Evolutionary conservation across 352 stramenopile genomes (phyloP), one percentile per base, ranked within the genome.

Genomic region (Phytopythium vexans): DNA sequence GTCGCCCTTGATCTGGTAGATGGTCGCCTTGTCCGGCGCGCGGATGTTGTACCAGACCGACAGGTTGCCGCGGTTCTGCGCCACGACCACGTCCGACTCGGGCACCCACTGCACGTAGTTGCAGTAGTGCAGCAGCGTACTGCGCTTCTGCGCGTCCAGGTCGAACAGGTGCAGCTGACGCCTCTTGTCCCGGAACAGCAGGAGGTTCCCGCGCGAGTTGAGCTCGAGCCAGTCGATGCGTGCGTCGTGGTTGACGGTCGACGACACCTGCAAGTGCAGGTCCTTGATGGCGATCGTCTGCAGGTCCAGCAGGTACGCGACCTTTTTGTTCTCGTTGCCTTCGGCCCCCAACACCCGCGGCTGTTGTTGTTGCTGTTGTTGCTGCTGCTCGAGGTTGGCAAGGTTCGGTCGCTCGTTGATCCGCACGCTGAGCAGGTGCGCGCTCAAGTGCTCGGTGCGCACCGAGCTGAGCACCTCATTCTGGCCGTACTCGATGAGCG

Each of bases 31-130:
- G 57, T 98, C 92, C 0, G 92, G 90, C 4, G 86, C 76, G 40
- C 86, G 84, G 49, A 98, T 97, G 56, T 98, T 98, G 80, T 98
- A 98, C 94, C 94, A 98, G 21, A 98, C 89, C 33, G 88, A 97
- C 7, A 98, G 54, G 44, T 90, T 97, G 8, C 65, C 72, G 16
- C 92, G 84, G 60, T 95, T 97, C 60, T 98, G 94, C 6, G 94
- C 92, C 7, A 98, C 94, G 3, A 98, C 89, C 7, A 98, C 94
- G 57, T 98, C 92, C 50, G 82, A 97, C 34, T 96, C 84, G n/a
- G 94, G 94, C 8, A 98, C 94, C 94, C 94, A 98, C 67, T 98
- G 92, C 40, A 98, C 94, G 63, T 98, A 98, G 58, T 91, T 97
- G 73, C 91, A 98, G 70, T 97, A 97, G 56, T 93, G 97, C 15